Conservation (phyloP, 805 yeast genomes). For the Lipomyces sp. region DNA sequence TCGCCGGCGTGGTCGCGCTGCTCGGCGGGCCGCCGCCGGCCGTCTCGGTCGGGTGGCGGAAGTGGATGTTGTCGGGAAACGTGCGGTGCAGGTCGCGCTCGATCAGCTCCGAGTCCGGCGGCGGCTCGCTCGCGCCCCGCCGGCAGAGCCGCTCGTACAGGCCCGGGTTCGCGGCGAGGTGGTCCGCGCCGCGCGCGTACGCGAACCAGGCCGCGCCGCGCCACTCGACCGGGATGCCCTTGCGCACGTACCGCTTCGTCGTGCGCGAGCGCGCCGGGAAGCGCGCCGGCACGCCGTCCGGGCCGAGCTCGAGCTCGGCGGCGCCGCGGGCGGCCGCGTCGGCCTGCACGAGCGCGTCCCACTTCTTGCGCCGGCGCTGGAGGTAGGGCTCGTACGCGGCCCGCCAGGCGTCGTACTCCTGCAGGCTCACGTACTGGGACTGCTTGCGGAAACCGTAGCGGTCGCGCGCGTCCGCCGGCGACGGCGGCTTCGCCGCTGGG, state of each 20-base stretch:
- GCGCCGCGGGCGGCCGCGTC: conserved; percentile 64
- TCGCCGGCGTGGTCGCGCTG: conserved; percentile 1
- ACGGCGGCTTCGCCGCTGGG: neutral
- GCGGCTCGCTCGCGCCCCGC: conserved; percentile 53
- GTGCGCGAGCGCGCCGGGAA: conserved; percentile 79
- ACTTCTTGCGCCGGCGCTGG: conserved; percentile 65
- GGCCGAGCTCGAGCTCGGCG: too few species aligned
- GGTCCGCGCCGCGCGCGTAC: conserved; percentile 80
- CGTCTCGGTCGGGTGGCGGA: conserved; percentile 44
- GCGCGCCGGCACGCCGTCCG: conserved; percentile 52
- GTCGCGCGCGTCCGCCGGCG: conserved; percentile 47
- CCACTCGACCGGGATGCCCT: conserved; percentile 97
- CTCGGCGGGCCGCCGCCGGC: conserved; percentile 35
- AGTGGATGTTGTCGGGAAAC: conserved; percentile 87
- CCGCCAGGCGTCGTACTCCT: conserved; percentile 76
- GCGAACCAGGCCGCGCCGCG: conserved; percentile 96
- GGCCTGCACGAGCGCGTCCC: conserved; percentile 65
- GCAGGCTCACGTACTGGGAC: conserved; percentile 49
- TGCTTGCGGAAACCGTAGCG: conserved; percentile 84
- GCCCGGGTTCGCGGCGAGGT: conserved; percentile 52
- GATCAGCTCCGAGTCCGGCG: conserved; percentile 82
- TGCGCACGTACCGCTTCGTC: conserved; percentile 74
- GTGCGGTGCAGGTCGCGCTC: conserved; percentile 93
- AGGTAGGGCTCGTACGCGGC: conserved; percentile 59
- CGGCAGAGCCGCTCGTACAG: conserved; percentile 66